Evolutionary conservation across 768 basidiomycete genomes (phyloP).

Genomic region (Mycena vitilis): DNA sequence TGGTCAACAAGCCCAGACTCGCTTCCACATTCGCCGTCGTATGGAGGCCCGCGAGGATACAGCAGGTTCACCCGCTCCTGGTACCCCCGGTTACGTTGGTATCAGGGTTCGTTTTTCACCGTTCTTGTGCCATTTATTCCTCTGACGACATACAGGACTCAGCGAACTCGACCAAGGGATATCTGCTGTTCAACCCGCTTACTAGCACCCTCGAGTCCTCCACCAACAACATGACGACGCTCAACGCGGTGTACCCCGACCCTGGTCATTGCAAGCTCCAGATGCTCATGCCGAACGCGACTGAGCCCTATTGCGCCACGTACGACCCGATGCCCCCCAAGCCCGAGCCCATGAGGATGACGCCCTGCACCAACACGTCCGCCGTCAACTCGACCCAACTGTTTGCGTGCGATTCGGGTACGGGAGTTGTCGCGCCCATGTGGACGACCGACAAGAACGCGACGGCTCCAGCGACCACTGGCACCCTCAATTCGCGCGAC

Average conservation of each 20-base stretch:
- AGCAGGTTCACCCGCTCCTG: background rate
- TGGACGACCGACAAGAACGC: conserved; percentile 50
- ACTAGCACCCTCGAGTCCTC: conserved; percentile 60
- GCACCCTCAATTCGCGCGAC: conserved; percentile 26
- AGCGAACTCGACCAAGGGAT: conserved; percentile 51
- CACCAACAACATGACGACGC: conserved; percentile 55
- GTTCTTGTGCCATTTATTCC: background rate
- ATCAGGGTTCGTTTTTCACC: conserved; percentile 9
- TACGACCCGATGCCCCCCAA: conserved; percentile 64
- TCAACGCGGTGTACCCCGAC: conserved; percentile 52
- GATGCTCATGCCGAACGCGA: conserved; percentile 52
- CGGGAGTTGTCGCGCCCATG: conserved; percentile 66
- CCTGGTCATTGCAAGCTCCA: conserved; percentile 55
- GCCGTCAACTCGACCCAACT: conserved; percentile 60
- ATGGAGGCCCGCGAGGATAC: conserved; percentile 6
- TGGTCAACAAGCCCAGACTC: conserved; percentile 25
- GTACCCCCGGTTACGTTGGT: conserved; percentile 9
- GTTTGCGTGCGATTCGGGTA: conserved; percentile 65
- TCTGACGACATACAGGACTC: conserved; percentile 10
- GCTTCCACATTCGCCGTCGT: conserved; percentile 14
- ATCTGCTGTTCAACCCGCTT: conserved; percentile 46
- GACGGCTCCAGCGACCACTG: conserved; percentile 25
- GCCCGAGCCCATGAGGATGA: conserved; percentile 63
- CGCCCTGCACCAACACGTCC: conserved; percentile 50
- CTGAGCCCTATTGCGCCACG: conserved; percentile 67